phyloP scores from a whole-genome alignment of 2,329 filamentous ascomycete genomes.

The Colletotrichum sansevieriae region DNA sequence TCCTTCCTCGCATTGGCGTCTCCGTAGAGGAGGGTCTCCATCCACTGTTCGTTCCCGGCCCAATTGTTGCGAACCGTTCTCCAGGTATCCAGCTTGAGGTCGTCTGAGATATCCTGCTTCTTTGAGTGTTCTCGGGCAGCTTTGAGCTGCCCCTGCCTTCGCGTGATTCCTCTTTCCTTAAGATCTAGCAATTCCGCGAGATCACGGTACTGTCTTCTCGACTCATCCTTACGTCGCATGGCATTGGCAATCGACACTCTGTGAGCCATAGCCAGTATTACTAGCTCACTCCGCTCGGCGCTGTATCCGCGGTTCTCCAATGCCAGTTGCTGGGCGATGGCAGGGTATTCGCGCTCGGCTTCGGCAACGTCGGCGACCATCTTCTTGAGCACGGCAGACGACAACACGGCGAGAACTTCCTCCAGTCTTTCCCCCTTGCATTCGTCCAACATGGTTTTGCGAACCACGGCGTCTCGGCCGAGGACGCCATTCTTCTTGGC shows the following conservation, averaged over 20 bases:
- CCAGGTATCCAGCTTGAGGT: conserved; percentile 64
- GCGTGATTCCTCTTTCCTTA: conserved; percentile 71
- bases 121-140: conserved; percentile 46
- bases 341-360: conserved; percentile 56
- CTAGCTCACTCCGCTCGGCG: conserved; percentile 67
- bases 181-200: conserved; percentile 74
- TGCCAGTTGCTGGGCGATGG: conserved; percentile 67
- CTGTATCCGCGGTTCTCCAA: conserved; percentile 70
- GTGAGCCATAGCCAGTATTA: conserved; percentile 80
- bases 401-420: conserved; percentile 87
- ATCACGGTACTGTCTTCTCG: conserved; percentile 69
- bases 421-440: conserved; percentile 93
- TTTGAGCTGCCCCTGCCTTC: conserved; percentile 63
- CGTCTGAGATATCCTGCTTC: conserved; percentile 52
- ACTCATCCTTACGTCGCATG: conserved; percentile 71
- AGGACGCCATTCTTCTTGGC: conserved; percentile 89
- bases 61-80: conserved; percentile 78
- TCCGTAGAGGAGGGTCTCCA: conserved; percentile 77
- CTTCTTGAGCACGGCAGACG: conserved; percentile 83
- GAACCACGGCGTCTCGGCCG: conserved; percentile 82
- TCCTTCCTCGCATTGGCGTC: conserved; percentile 70
- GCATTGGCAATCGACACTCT: conserved; percentile 73
- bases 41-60: conserved; percentile 82
- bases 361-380: conserved; percentile 61
- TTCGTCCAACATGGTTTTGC: conserved; percentile 97